These are phyloP conservation scores for Colletotrichum sidae DNA, from an alignment of 2,329 filamentous ascomycete species.

Conservation along the genomic window DNA sequence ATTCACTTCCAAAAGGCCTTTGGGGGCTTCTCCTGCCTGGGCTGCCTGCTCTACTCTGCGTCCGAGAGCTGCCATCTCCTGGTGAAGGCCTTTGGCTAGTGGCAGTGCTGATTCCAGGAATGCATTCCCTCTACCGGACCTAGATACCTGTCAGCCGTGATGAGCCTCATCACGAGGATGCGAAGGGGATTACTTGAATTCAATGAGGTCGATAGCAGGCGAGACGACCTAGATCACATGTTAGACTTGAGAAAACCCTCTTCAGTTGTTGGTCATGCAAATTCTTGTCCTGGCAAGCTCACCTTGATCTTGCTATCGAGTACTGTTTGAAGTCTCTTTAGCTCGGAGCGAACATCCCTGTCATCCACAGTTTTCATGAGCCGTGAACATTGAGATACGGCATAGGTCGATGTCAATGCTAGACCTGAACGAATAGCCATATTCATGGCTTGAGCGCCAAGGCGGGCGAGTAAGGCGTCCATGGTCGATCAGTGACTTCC, in stretches of 20 bases:
- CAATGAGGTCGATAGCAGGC: conserved; percentile 91
- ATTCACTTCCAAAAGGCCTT: conserved; percentile 52
- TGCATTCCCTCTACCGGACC: conserved; percentile 65
- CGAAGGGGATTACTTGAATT: conserved; percentile 74
- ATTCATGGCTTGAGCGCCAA: conserved; percentile 82
- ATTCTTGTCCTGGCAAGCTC: conserved; percentile 38
- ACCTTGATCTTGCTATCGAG: conserved; percentile 89
- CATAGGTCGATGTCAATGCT: conserved; percentile 85
- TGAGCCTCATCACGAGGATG: background rate
- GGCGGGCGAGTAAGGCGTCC: conserved; percentile 71
- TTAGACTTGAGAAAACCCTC: background rate
- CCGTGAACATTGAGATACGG: conserved; percentile 83
- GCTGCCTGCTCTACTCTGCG: conserved; percentile 79
- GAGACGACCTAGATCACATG: conserved; percentile 75
- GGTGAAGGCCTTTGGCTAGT: conserved; percentile 84
- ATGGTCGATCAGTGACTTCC: conserved; percentile 56
- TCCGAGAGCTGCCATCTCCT: conserved; percentile 85
- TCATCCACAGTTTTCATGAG: conserved; percentile 83
- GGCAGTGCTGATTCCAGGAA: conserved; percentile 85
- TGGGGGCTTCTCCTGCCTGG: conserved; percentile 66
- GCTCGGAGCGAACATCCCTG: conserved; percentile 73
- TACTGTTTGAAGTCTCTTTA: conserved; percentile 77
- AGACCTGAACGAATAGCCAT: conserved; percentile 92
- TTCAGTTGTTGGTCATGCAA: conserved; percentile 1
- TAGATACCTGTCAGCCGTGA: conserved; percentile 45